Percentiles rank a stretch among this genome's conserved stretches.
These are phyloP conservation scores for Termitomyces titanicus DNA, from an alignment of 768 basidiomycete genomes.

Conservation along the genomic window DNA sequence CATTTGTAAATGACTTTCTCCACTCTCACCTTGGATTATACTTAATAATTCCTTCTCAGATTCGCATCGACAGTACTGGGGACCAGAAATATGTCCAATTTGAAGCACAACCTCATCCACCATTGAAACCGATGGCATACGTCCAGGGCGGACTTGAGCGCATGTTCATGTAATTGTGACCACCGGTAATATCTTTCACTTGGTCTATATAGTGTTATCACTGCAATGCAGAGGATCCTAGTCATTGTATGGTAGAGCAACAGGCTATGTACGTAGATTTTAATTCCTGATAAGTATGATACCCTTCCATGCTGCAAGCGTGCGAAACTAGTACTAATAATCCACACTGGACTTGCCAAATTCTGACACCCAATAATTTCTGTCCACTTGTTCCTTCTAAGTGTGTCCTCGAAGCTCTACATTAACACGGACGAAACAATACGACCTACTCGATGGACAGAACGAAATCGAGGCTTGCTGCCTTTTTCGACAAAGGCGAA, in stretches of 20 bases:
- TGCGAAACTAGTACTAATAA: conserved; percentile 1
- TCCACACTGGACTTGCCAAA: too few species aligned
- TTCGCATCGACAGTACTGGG: conserved; percentile 79
- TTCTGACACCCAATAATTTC: background rate
- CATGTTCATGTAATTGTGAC: conserved; percentile 55
- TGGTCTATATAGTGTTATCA: conserved; percentile 1
- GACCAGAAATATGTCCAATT: conserved; percentile 75
- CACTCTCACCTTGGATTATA: background rate
- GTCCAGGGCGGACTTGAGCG: conserved; percentile 60
- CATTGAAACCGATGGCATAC: conserved; percentile 93
- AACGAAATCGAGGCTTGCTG: conserved; percentile 65
- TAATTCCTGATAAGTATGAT: too few species aligned
- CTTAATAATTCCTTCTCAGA: conserved; percentile 36
- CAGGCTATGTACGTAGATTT: background rate
- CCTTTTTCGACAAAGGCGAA: conserved; percentile 83
- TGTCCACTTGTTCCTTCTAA: background rate
- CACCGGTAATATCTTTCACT: background rate
- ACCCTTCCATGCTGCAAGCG: too few species aligned
- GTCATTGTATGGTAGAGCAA: background rate
- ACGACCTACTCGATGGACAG: conserved; percentile 46
- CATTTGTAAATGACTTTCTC: conserved; percentile 58
- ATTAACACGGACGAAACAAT: background rate
- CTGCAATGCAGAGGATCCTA: background rate
- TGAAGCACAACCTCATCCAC: conserved; percentile 83
- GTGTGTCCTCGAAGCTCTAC: background rate